Conservation (phyloP, 169 alveolate species). For the Plasmodium fragile region DNA sequence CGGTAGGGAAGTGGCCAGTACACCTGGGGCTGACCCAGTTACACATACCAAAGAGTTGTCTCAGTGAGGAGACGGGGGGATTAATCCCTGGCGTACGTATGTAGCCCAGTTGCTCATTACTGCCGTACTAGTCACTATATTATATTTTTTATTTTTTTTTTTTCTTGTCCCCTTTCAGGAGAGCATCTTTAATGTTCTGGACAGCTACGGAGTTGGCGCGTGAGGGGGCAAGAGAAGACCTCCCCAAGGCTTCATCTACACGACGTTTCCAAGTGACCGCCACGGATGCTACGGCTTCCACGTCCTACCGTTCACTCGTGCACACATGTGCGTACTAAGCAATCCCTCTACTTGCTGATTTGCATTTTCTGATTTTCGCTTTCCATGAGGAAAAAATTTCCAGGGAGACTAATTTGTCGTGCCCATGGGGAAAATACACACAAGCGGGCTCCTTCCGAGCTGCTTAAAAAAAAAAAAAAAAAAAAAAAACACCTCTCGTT, state of each 20-base stretch:
- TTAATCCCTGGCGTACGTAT: not conserved
- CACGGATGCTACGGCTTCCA: not conserved
- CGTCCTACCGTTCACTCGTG: not conserved
- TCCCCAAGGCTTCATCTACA: not conserved
- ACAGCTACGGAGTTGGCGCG: conserved; percentile 5
- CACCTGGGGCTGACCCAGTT: not conserved
- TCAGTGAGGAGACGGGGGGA: not conserved
- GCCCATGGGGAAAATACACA: not conserved
- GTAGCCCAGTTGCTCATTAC: not conserved
- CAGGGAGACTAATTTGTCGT: not conserved
- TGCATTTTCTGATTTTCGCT: not conserved
- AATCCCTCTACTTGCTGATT: not conserved
- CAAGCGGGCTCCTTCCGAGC: not conserved
- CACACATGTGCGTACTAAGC: not conserved
- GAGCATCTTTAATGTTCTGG: conserved; percentile 26
- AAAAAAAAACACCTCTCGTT: too few species aligned
- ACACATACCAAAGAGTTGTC: not conserved
- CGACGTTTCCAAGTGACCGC: not conserved
- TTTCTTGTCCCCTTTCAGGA: conserved; percentile 21
- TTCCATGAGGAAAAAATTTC: not conserved
- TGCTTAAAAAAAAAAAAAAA: too few species aligned
- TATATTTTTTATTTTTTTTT: not conserved
- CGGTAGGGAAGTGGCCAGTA: conserved; percentile 10
- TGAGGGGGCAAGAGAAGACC: not conserved
- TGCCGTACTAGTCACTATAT: not conserved